phyloP scores from a whole-genome alignment of 768 basidiomycete species.

The Phaeotremella skinneri region DNA sequence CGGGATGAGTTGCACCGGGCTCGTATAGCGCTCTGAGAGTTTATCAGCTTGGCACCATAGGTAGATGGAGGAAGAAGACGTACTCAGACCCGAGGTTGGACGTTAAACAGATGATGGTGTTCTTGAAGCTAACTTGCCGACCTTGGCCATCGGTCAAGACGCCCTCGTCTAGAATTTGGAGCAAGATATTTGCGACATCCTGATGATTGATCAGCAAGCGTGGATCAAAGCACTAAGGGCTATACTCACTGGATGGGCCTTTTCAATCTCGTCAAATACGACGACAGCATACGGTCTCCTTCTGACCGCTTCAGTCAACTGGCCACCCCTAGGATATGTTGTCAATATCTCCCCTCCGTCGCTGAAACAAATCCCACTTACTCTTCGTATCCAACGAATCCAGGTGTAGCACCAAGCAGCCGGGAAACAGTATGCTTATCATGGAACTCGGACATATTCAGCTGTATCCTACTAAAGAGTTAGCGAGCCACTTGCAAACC shows the following conservation, averaged over 20 bases:
- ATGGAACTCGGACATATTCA: slow-evolving; percentile 97
- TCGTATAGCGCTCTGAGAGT: slow-evolving; percentile 58
- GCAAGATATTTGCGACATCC: slow-evolving; percentile 84
- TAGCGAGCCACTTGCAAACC: slow-evolving; percentile 7
- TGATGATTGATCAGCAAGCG: slow-evolving; percentile 31
- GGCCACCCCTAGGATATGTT: slow-evolving; percentile 56
- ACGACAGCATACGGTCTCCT: slow-evolving; percentile 83
- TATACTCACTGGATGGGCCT: slow-evolving; percentile 71
- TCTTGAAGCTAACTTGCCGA: slow-evolving; percentile 89
- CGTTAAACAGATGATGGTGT: slow-evolving; percentile 87
- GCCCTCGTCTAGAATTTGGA: slow-evolving; percentile 90
- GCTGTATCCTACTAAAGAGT: slow-evolving; percentile 63
- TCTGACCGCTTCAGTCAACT: slow-evolving; percentile 88
- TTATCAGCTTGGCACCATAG: neutral
- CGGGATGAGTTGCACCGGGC: slow-evolving; percentile 60
- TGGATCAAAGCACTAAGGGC: slow-evolving; percentile 1
- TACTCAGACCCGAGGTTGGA: slow-evolving; percentile 69
- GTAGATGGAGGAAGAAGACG: slow-evolving; percentile 50
- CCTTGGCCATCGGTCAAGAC: slow-evolving; percentile 87
- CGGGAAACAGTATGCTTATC: slow-evolving; percentile 88
- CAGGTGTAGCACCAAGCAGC: slow-evolving; percentile 87
- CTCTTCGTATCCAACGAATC: slow-evolving; percentile 86
- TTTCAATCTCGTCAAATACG: slow-evolving; percentile 75
- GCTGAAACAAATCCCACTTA: neutral
- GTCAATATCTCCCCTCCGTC: slow-evolving; percentile 58